A percentile compares a stretch with the other conserved stretches of the same genome.
phyloP scores from a whole-genome alignment of 2,329 filamentous ascomycete genomes.

The Ascochyta rabiei region DNA sequence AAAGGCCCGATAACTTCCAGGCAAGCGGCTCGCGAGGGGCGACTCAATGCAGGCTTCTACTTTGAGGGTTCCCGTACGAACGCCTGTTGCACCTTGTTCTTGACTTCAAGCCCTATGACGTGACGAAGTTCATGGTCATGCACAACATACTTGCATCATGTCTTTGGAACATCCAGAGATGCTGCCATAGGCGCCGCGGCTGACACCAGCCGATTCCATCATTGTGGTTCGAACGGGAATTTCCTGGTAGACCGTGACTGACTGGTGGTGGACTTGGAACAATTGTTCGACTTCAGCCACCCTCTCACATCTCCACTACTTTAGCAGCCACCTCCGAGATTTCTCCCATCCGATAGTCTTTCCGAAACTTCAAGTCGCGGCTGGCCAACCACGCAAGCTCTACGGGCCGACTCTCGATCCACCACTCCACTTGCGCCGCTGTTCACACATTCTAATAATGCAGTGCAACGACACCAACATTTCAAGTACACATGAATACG shows the following conservation, averaged over 20 bases:
- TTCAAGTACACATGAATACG: neutral
- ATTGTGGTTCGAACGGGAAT: neutral
- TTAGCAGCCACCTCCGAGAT: neutral
- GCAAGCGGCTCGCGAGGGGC: conserved; percentile 5
- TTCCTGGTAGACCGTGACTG: neutral
- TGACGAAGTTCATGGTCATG: conserved; percentile 1
- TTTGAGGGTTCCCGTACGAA: neutral
- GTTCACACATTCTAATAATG: conserved; percentile 13
- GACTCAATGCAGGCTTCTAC: neutral
- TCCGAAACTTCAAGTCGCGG: neutral
- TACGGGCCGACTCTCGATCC: conserved; percentile 5
- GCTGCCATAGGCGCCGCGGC: neutral
- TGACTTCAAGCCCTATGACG: conserved; percentile 3
- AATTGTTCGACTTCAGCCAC: neutral
- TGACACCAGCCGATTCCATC: neutral
- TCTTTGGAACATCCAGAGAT: conserved; percentile 1
- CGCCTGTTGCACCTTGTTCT: neutral
- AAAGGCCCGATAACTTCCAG: conserved; percentile 10
- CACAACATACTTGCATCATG: conserved; percentile 11
- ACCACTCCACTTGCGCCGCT: conserved; percentile 8
- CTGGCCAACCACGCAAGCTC: neutral
- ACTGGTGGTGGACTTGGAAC: neutral
- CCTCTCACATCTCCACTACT: neutral
- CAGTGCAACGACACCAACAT: conserved; percentile 1
- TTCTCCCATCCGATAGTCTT: neutral